phyloP scores from a whole-genome alignment of 192 early-diverging fungal genomes.

The Chytriomyces sp. region DNA sequence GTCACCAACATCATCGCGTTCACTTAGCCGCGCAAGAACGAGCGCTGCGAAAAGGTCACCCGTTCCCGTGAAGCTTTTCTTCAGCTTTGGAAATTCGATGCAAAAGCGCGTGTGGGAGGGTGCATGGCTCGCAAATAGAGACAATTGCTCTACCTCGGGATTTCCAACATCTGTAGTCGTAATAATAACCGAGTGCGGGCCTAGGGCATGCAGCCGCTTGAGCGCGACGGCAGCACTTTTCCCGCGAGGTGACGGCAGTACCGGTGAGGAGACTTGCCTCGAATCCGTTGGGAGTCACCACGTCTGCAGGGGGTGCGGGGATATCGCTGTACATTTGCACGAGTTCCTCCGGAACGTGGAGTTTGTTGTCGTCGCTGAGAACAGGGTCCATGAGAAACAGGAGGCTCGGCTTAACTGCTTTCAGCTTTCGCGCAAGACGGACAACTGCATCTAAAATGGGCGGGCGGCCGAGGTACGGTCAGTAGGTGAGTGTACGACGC shows the following conservation, averaged over 20 bases:
- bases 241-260: conserved; percentile 52
- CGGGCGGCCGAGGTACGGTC: conserved; percentile 84
- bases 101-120: conserved; percentile 43
- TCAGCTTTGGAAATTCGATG: conserved; percentile 75
- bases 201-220: conserved; percentile 65
- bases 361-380: conserved; percentile 80
- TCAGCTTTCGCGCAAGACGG: conserved; percentile 57
- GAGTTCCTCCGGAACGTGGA: conserved; percentile 81
- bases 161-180: conserved; percentile 58
- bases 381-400: conserved; percentile 75
- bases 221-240: conserved; percentile 57
- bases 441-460: conserved; percentile 62
- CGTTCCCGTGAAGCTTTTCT: conserved; percentile 86
- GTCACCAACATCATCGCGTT: conserved; percentile 13
- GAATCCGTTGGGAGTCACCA: conserved; percentile 91
- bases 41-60: conserved; percentile 87
- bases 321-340: conserved; percentile 76
- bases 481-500: conserved; percentile 78
- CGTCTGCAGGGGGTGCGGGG: conserved; percentile 66
- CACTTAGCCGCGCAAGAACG: conserved; percentile 60
- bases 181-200: conserved; percentile 73
- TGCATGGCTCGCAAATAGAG: conserved; percentile 53
- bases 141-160: conserved; percentile 27
- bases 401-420: conserved; percentile 36
- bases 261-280: conserved; percentile 81